These are phyloP conservation scores for Chloris gayana DNA, from an alignment of 176 grass and related monocot species.

Conservation along the genomic window DNA sequence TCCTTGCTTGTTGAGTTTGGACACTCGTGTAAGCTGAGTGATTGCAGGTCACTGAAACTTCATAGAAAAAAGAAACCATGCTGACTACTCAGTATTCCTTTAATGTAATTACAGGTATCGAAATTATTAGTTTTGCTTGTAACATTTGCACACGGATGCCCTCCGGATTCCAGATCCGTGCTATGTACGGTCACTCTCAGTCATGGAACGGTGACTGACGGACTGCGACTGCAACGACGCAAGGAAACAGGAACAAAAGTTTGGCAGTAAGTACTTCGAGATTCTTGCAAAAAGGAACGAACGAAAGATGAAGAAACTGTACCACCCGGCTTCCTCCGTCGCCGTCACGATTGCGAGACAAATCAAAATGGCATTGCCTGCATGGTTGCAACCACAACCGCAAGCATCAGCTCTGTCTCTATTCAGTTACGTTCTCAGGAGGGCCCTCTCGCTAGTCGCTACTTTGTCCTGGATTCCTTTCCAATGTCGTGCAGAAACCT, in stretches of 20 bases:
- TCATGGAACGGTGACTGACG: neutral
- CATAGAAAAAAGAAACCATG: neutral
- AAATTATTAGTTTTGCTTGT: neutral
- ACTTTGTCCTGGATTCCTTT: neutral
- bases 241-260: neutral
- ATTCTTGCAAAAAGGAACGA: neutral
- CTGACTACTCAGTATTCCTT: neutral
- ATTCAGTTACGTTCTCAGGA: neutral
- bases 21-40: neutral
- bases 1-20: too few relatives aligned
- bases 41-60: neutral
- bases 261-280: neutral
- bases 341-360: neutral
- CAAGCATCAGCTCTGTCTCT: neutral
- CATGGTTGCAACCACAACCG: constrained; percentile 5
- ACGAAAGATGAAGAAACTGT: neutral
- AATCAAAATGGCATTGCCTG: neutral
- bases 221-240: constrained; percentile 19
- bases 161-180: neutral
- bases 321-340: constrained; percentile 25
- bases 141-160: neutral
- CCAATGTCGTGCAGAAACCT: neutral
- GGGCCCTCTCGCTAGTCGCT: too few relatives aligned
- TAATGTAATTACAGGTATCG: too few relatives aligned
- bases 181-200: neutral